Conservation (phyloP, 2,329 filamentous ascomycete genomes). For the Fusarium nisikadoi region DNA sequence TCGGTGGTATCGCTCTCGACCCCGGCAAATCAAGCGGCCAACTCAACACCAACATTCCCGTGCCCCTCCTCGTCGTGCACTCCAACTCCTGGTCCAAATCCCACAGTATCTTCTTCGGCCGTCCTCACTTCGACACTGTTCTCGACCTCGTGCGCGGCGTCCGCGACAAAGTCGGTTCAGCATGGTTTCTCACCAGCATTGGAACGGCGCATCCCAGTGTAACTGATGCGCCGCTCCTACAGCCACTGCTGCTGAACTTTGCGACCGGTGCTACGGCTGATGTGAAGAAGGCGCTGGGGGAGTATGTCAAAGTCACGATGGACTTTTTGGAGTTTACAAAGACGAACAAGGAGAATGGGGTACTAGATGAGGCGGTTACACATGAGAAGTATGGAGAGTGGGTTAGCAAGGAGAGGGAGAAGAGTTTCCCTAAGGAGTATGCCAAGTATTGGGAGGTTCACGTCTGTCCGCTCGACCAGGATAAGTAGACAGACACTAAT, state of each 20-base stretch:
- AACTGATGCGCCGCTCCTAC: constrained; percentile 73
- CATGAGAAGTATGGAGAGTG: constrained; percentile 55
- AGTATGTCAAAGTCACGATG: constrained; percentile 69
- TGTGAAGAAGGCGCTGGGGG: constrained; percentile 63
- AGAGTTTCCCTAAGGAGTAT: constrained; percentile 47
- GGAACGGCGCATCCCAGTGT: constrained; percentile 71
- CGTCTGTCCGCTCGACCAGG: constrained; percentile 46
- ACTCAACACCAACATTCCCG: constrained; percentile 67
- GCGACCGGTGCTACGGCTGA: constrained; percentile 70
- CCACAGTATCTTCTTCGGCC: constrained; percentile 68
- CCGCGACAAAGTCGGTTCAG: constrained; percentile 55
- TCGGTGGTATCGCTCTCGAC: constrained; percentile 70
- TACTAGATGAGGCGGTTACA: constrained; percentile 62
- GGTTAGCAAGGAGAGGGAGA: constrained; percentile 49
- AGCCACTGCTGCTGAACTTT: constrained; percentile 69
- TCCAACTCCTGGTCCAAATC: constrained; percentile 71
- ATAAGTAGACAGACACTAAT: background rate
- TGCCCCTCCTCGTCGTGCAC: constrained; percentile 70
- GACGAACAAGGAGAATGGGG: constrained; percentile 54
- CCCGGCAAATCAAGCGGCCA: constrained; percentile 72
- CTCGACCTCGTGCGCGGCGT: constrained; percentile 63
- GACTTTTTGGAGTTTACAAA: constrained; percentile 65
- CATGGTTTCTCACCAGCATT: constrained; percentile 66
- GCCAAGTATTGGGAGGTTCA: constrained; percentile 57
- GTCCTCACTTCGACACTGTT: constrained; percentile 73